Conservation (phyloP, 2,329 filamentous ascomycete genomes). For the Exophiala sideris region DNA sequence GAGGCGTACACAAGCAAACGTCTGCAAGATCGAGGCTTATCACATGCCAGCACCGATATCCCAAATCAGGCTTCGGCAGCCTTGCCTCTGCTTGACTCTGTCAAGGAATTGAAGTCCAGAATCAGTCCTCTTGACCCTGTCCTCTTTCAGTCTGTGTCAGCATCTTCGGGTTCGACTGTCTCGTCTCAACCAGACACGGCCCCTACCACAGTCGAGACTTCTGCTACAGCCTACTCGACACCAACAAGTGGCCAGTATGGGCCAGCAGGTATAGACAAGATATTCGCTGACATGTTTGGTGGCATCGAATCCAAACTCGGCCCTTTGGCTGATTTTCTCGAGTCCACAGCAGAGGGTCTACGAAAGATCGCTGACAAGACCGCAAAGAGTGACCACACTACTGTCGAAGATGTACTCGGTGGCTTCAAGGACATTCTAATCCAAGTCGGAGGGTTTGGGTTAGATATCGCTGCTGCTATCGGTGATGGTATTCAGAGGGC, state of each 20-base stretch:
- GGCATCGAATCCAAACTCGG: slow-evolving; percentile 38
- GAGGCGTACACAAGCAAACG: slow-evolving; percentile 24
- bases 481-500: slow-evolving; percentile 11
- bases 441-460: slow-evolving; percentile 35
- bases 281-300: slow-evolving; percentile 36
- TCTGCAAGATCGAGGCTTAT: not conserved
- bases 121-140: no score
- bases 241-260: slow-evolving; percentile 25
- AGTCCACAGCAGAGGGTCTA: slow-evolving; percentile 36
- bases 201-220: not conserved
- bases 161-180: no score
- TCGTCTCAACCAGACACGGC: not conserved
- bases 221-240: not conserved
- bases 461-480: slow-evolving; percentile 16
- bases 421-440: slow-evolving; percentile 39
- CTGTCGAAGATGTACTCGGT: slow-evolving; percentile 37
- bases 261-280: slow-evolving; percentile 35
- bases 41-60: not conserved
- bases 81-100: not conserved
- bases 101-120: no score
- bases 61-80: not conserved
- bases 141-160: no score
- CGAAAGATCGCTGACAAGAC: slow-evolving; percentile 36
- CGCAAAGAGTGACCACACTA: slow-evolving; percentile 36
- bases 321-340: slow-evolving; percentile 35